Evolutionary conservation across 2,329 filamentous ascomycete genomes (phyloP).

Genomic region (Hirsutella thompsonii): DNA sequence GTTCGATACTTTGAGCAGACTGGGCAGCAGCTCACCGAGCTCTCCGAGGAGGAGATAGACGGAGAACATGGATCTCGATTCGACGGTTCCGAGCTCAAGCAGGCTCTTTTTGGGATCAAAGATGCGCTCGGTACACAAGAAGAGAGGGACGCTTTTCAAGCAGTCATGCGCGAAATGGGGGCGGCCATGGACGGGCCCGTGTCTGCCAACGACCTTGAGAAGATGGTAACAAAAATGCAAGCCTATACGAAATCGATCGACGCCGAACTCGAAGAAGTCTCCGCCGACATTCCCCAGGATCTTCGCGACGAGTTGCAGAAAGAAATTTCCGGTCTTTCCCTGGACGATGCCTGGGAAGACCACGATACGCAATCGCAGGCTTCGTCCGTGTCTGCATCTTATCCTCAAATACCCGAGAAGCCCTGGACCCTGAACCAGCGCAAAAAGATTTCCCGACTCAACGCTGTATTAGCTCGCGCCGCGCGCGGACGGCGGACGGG

Average conservation of each 20-base stretch:
- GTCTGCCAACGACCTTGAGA: constrained; percentile 20
- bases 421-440: constrained; percentile 24
- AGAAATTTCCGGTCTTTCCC: constrained; percentile 13
- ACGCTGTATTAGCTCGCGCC: constrained; percentile 15
- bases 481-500: constrained; percentile 13
- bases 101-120: constrained; percentile 24
- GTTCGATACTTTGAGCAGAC: constrained; percentile 38
- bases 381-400: constrained; percentile 10
- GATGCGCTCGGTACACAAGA: constrained; percentile 20
- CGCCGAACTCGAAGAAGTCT: constrained; percentile 18
- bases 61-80: constrained; percentile 21
- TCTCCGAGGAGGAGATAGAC: constrained; percentile 27
- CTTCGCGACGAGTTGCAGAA: constrained; percentile 18
- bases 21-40: constrained; percentile 20
- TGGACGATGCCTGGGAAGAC: neutral
- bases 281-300: constrained; percentile 18
- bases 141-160: constrained; percentile 19
- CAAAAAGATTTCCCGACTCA: constrained; percentile 24
- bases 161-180: constrained; percentile 21
- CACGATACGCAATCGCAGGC: no score
- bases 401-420: constrained; percentile 20
- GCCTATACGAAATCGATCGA: constrained; percentile 22
- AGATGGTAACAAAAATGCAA: constrained; percentile 19
- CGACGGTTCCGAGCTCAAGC: constrained; percentile 21
- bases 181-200: constrained; percentile 16